Evolutionary conservation across 73 alveolate species (phyloP).

Genomic region (Tetrahymena thermophila): DNA sequence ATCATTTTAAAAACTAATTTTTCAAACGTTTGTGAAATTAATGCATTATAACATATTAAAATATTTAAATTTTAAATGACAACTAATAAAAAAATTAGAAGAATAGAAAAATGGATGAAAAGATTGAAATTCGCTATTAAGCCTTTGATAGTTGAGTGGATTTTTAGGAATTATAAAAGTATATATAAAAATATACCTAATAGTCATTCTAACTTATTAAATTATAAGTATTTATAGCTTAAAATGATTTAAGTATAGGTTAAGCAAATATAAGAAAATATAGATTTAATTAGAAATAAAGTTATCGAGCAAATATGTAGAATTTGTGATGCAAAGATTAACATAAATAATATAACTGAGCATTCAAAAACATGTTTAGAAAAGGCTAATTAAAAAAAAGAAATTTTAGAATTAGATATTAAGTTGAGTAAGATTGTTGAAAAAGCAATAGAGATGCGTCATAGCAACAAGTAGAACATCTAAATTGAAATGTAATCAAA

Average conservation of each 20-base stretch:
- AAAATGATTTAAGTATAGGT: neutral
- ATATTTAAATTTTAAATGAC: neutral
- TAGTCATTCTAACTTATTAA: neutral
- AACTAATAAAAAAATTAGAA: neutral
- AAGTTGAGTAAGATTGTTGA: constrained; percentile 15
- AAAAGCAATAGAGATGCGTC: constrained; percentile 10
- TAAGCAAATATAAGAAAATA: neutral
- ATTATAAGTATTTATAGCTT: neutral
- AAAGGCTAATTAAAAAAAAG: constrained; percentile 21
- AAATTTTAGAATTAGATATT: constrained; percentile 4
- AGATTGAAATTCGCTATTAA: neutral
- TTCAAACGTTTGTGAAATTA: no score
- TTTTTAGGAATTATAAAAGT: neutral
- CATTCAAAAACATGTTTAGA: constrained; percentile 31
- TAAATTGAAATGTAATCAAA: neutral
- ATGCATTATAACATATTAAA: no score
- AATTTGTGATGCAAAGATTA: neutral
- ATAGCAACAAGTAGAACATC: neutral
- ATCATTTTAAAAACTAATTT: neutral
- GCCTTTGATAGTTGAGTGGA: neutral
- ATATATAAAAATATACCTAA: neutral
- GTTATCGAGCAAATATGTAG: neutral
- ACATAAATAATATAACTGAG: neutral
- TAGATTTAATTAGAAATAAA: neutral
- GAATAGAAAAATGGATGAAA: neutral